phyloP scores from a whole-genome alignment of 768 basidiomycete species.

The Crepidotus variabilis region DNA sequence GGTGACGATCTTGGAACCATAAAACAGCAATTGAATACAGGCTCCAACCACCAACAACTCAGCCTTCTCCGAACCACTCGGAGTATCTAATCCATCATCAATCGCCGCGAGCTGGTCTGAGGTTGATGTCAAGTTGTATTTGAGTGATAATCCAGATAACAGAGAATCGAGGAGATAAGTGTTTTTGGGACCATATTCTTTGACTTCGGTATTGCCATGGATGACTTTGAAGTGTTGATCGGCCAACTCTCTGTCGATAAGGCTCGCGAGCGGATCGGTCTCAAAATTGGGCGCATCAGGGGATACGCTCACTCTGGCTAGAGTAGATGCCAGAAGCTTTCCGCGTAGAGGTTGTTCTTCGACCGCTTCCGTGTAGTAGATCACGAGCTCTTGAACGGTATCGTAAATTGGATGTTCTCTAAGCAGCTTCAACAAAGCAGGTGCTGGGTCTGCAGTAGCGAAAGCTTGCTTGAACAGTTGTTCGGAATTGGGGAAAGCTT shows the following conservation, averaged over 20 bases:
- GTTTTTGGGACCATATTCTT: constrained; percentile 8
- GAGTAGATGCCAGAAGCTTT: background rate
- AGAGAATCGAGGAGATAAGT: constrained; percentile 9
- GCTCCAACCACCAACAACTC: constrained; percentile 9
- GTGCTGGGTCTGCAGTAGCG: background rate
- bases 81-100: constrained; percentile 4
- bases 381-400: constrained; percentile 2
- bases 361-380: constrained; percentile 1
- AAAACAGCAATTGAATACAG: constrained; percentile 12
- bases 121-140: constrained; percentile 5
- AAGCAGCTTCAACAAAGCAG: background rate
- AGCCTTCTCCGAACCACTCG: background rate
- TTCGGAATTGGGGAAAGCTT: background rate
- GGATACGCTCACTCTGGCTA: background rate
- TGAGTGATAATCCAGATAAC: constrained; percentile 13
- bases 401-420: background rate
- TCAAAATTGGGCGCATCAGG: background rate
- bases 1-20: constrained; percentile 4
- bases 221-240: background rate
- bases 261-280: background rate
- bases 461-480: background rate
- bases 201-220: background rate
- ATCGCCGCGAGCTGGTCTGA: constrained; percentile 4
- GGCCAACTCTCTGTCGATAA: background rate
- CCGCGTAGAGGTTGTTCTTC: constrained; percentile 4